Evolutionary conservation across 1,284 basidiomycete genomes (phyloP).

Genomic region (Marasmius oreades): DNA sequence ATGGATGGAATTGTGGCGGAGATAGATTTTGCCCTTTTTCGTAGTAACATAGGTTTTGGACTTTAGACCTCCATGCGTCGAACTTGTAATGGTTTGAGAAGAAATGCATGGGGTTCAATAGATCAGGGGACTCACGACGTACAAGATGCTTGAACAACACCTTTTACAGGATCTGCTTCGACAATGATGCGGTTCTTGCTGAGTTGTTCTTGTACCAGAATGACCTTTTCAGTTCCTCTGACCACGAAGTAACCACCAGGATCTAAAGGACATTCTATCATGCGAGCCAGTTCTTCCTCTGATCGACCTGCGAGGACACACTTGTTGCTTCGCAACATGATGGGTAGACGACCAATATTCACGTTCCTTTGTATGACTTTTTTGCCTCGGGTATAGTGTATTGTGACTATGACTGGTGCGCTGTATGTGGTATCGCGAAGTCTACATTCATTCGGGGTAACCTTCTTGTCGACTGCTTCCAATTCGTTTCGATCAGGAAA

Average conservation of each 20-base stretch:
- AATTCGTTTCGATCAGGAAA: constrained; percentile 88
- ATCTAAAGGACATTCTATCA: constrained; percentile 97
- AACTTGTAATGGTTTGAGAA: constrained; percentile 43
- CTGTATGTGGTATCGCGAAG: constrained; percentile 95
- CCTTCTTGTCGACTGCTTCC: constrained; percentile 74
- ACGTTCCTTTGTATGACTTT: constrained; percentile 88
- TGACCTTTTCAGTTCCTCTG: constrained; percentile 99
- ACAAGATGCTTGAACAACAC: constrained; percentile 92
- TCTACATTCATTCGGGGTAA: constrained; percentile 98
- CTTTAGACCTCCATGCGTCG: constrained; percentile 95
- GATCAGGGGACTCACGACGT: constrained; percentile 71
- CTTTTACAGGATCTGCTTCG: constrained; percentile 90
- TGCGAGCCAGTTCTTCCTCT: constrained; percentile 82
- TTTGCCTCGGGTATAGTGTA: constrained; percentile 94
- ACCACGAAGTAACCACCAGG: constrained; percentile 99
- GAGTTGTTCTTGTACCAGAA: constrained; percentile 97
- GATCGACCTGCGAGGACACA: constrained; percentile 82
- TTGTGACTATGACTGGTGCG: constrained; percentile 91
- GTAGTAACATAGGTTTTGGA: constrained; percentile 98
- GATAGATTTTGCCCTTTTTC: constrained; percentile 91
- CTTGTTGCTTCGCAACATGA: constrained; percentile 96
- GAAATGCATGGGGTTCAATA: constrained; percentile 8
- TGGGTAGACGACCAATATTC: constrained; percentile 89
- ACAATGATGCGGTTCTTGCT: constrained; percentile 99
- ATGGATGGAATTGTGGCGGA: constrained; percentile 98